Base-by-base conservation (phyloP, 2,329 filamentous ascomycete genomes). In the Annulohypoxylon truncatum region DNA sequence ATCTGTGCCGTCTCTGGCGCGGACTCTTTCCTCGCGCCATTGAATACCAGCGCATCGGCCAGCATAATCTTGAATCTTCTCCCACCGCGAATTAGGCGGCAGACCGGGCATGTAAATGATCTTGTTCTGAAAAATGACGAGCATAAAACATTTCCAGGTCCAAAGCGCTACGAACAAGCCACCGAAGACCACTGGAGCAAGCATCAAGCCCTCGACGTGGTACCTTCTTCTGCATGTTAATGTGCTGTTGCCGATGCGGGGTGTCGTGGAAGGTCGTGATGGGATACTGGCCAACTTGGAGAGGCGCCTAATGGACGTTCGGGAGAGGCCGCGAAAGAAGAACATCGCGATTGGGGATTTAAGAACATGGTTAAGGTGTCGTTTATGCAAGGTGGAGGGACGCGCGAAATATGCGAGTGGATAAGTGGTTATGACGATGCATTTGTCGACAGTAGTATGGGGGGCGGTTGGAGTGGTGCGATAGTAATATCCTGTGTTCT, bases 41-140 rank as follows among this genome's bases (percentile, higher is more conserved):
- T 74, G 64, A n/a, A 94, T 81, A 0, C 87, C 88, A 24, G 79
- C 80, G 68, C 89, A 92, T 35, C 85, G 82, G 3, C 77, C 75
- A 24, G 81, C 80, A 74, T 92, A 93, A 71, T 91, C 87, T 2
- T 81, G 79, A 35, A 94, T 89, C 61, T 80, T 88, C 79, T 94
- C 90, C 22, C 84, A 83, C 13, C 91, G 84, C 0, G 91, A 84
- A 73, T 90, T 90, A 2, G 91, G 91, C 15, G 91, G 91, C 53
- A 94, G 79, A 47, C 90, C 90, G 0, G 92, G 90, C 81, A 93
- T 93, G 78, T 94, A 94, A 64, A 94, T 91, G 74, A 94, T 92
- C 75, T 90, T 90, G 74, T 94, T 92, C 78, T 94, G 92, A 75
- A 94, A 91, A 3, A 91, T 71, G 26, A 95, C 82, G 80, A 94